Conservation (phyloP, 306 rosid species). For the Vigna unguiculata region DNA sequence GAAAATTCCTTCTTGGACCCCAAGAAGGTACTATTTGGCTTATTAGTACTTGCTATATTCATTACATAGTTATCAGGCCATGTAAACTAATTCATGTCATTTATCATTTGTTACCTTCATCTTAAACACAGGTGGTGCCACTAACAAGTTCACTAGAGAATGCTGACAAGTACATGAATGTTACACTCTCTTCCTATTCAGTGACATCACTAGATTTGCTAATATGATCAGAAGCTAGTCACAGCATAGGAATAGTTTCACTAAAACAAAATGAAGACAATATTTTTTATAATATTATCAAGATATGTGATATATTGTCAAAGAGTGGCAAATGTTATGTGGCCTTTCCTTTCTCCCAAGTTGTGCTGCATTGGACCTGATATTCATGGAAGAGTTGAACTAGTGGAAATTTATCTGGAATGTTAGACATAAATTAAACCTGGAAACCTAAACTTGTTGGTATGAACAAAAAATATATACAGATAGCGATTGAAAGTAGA, state of each 20-base stretch:
- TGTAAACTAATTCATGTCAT: not conserved
- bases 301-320: not conserved
- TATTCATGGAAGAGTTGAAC: not conserved
- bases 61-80: not conserved
- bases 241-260: not conserved
- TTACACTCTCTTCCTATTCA: constrained; percentile 54
- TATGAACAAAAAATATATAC: not conserved
- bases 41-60: not conserved
- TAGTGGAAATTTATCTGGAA: not conserved
- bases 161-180: constrained; percentile 50
- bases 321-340: not conserved
- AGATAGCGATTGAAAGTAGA: not conserved
- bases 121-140: constrained; percentile 57
- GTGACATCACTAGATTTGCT: constrained; percentile 60
- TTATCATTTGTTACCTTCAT: not conserved
- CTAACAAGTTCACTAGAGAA: constrained; percentile 37
- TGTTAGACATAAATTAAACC: not conserved
- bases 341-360: not conserved
- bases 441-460: not conserved
- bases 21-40: constrained; percentile 56
- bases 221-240: not conserved
- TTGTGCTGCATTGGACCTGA: not conserved
- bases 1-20: constrained; percentile 74
- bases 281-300: not conserved
- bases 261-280: not conserved